Evolutionary conservation across 805 yeast genomes (phyloP), one percentile per base, ranked within the genome.

Genomic region (Schizosaccharomyces lindneri): DNA sequence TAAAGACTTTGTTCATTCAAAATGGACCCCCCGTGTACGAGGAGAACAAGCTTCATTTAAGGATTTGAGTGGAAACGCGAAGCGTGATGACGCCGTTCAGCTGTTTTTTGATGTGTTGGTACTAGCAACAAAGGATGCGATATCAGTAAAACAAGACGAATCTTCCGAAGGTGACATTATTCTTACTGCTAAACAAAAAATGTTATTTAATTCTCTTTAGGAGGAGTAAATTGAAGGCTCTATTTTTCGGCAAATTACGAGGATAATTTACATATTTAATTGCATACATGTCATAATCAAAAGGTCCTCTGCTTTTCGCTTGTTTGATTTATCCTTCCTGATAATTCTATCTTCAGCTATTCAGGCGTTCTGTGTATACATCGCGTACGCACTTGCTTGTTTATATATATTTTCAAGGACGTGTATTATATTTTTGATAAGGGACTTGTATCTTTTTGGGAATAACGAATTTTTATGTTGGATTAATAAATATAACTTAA

Each of bases 71-170:
- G 29, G 36, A 7, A 55, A 32, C 17, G 13, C 27, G 15, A 59
- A 43, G 19, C 77, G 67, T 73, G 76, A 65, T 13, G 82, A 83
- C 66, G 86, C 87, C 24, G 80, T 87, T 2, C 78, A 80, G 66
- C 76, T 85, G 62, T 88, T 88, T 71, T 88, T 87, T 67, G 95
- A 88, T 69, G 70, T 88, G 69, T 74, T 88, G 66, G 90, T 87
- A 3, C 74, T 88, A 63, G 94, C 94, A 1, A 83, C 93, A 5
- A 76, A 81, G 57, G 88, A 84, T 66, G 82, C 90, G 62, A 73
- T 88, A 59, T 73, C 74, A 17, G 70, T 87, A 55, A 71, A 79
- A 46, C 95, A 87, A 72, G 74, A 76, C 6, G 73, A 73, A 48
- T 66, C 83, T 24, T 86, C 82, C 65, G 83, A 82, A 4, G 79